Base-by-base conservation (phyloP, 2,329 filamentous ascomycete genomes). In the Stagonosporopsis vannaccii region DNA sequence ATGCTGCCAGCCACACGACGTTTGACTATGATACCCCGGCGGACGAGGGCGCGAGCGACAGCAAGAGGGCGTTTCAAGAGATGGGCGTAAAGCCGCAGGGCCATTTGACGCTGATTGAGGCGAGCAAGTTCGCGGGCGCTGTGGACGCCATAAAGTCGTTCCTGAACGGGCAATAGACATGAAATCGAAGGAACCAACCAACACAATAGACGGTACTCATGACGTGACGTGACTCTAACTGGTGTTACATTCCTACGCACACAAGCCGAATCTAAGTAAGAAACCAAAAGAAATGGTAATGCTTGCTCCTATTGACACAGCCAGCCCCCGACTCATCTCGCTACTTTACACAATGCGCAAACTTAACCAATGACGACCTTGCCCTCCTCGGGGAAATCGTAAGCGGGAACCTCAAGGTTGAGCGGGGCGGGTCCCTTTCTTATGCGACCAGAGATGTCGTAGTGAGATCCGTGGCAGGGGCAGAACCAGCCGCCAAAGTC, bases 401-500 rank as follows among this genome's bases (percentile, higher is more conserved):
- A 97, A 74, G 81, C 78, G 67, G 94, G 95, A 68, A 98, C 88
- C 84, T 98, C 95, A 77, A 99, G 88, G 86, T 99, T 99, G 75
- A 99, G 87, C 67, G 95, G 95, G 61, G 95, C 95, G 63, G 95
- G 95, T 67, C 95, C 95, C 87, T 91, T 97, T 84, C 95, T 89
- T 86, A 97, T 91, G 81, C 95, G 92, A 79, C 95, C 95, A 65
- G 93, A 98, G 80, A 99, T 98, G 79, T 99, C 95, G 87, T 99
- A 99, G 86, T 99, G 95, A 70, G 93, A 97, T 80, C 95, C 95
- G 87, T 99, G 95, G 90, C 95, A 99, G 67, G 95, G 95, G 85
- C 95, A 99, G 90, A 99, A 99, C 95, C 95, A 99, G 77, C 95
- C 95, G 78, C 95, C 95, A 75, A 84, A 99, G 81, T 99, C 96